Conservation (phyloP, 768 basidiomycete species). For the Dendrothele bispora region DNA sequence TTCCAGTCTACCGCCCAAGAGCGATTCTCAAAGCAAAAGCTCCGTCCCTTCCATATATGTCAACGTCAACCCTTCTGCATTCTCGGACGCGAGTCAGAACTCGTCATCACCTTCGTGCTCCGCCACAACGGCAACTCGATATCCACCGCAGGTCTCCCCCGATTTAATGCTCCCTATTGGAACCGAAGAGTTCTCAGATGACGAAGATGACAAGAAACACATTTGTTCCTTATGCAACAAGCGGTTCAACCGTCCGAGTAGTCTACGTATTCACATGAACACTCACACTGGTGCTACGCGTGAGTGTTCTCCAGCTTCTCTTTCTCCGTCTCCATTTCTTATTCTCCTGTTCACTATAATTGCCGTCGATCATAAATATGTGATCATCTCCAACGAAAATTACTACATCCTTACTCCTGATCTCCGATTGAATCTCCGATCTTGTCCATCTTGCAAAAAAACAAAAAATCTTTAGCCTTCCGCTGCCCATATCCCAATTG, state of each 20-base stretch:
- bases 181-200: slow-evolving; percentile 17
- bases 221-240: slow-evolving; percentile 56
- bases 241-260: slow-evolving; percentile 69
- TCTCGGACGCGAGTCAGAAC: background rate
- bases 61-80: background rate
- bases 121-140: slow-evolving; percentile 17
- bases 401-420: no score
- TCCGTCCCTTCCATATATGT: background rate
- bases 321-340: no score
- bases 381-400: no score
- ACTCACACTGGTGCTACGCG: slow-evolving; percentile 71
- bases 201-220: slow-evolving; percentile 41
- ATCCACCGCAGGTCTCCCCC: slow-evolving; percentile 15
- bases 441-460: no score
- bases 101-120: background rate
- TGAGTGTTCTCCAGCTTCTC: no score
- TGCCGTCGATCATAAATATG: no score
- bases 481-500: no score
- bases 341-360: no score
- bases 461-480: no score
- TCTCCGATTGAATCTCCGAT: no score
- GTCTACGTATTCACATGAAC: slow-evolving; percentile 64
- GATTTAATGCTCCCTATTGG: no score
- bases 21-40: background rate
- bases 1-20: no score